These are phyloP conservation scores for Plasmodium knowlesi DNA, from an alignment of 169 alveolate genomes.

Conservation along the genomic window DNA sequence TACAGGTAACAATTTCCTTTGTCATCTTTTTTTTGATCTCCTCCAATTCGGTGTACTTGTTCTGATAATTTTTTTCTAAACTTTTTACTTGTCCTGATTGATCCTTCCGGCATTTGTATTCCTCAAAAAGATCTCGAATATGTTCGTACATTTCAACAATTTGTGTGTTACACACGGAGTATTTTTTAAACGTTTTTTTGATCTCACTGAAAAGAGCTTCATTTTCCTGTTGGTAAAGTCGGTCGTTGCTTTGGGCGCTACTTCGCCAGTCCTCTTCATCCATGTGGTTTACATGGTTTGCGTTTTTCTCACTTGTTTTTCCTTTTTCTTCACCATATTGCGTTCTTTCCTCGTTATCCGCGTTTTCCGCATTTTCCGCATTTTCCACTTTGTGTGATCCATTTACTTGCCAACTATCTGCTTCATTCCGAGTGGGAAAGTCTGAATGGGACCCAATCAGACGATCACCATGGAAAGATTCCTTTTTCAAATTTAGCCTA, in stretches of 20 bases:
- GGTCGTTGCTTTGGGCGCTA: background rate
- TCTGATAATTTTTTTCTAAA: background rate
- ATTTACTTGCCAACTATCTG: background rate
- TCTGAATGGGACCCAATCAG: background rate
- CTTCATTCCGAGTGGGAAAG: background rate
- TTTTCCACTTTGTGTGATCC: background rate
- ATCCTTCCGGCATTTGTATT: slow-evolving; percentile 15
- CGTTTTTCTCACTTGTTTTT: background rate
- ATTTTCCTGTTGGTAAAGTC: background rate
- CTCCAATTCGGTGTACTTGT: background rate
- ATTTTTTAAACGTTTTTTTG: slow-evolving; percentile 2
- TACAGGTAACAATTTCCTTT: slow-evolving; percentile 32
- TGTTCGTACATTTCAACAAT: slow-evolving; percentile 52
- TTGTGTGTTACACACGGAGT: slow-evolving; percentile 51
- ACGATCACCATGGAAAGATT: background rate
- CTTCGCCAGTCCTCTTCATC: slow-evolving; percentile 2
- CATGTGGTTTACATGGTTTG: background rate
- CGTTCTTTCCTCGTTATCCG: no score
- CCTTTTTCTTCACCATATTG: background rate
- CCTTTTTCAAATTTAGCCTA: background rate
- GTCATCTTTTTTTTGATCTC: slow-evolving; percentile 3
- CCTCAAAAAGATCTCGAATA: slow-evolving; percentile 11
- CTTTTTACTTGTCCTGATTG: background rate
- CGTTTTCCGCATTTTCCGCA: no score
- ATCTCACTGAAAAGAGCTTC: slow-evolving; percentile 33